Evolutionary conservation across 2,329 filamentous ascomycete genomes (phyloP).

Genomic region (Sporothrix brasiliensis): DNA sequence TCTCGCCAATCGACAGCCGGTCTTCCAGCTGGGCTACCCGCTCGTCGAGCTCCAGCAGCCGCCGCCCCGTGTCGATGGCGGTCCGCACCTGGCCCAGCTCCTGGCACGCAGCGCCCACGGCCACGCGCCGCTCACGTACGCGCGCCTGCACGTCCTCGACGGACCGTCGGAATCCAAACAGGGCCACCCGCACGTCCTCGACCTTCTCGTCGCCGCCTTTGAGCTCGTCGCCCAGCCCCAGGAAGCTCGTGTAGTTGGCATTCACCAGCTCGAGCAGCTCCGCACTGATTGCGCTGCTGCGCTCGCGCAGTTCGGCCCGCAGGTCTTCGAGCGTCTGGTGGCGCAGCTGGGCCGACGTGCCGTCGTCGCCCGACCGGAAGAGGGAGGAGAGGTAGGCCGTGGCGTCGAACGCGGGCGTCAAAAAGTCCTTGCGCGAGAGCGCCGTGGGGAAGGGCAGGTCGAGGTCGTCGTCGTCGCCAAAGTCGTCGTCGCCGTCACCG

Average conservation of each 20-base stretch:
- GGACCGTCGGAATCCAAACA: slow-evolving; percentile 82
- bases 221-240: slow-evolving; percentile 78
- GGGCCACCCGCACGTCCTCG: slow-evolving; percentile 82
- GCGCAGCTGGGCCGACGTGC: slow-evolving; percentile 64
- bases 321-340: slow-evolving; percentile 97
- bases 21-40: slow-evolving; percentile 65
- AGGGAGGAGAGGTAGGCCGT: slow-evolving; percentile 70
- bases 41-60: slow-evolving; percentile 69
- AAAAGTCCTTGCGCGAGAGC: slow-evolving; percentile 80
- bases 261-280: slow-evolving; percentile 96
- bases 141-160: slow-evolving; percentile 71
- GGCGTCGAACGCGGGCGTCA: slow-evolving; percentile 75
- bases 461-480: slow-evolving; percentile 59
- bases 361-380: slow-evolving; percentile 41
- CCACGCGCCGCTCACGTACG: slow-evolving; percentile 64
- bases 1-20: slow-evolving; percentile 57
- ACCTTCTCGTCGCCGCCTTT: slow-evolving; percentile 88
- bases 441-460: slow-evolving; percentile 86
- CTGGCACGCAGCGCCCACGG: slow-evolving; percentile 64
- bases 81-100: slow-evolving; percentile 67
- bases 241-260: slow-evolving; percentile 88
- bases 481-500: slow-evolving; percentile 29
- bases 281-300: slow-evolving; percentile 75
- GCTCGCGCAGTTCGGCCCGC: slow-evolving; percentile 78
- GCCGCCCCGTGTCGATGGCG: slow-evolving; percentile 63